Conservation (phyloP, 2,329 filamentous ascomycete genomes). For the Ilyonectria mors-panacis region DNA sequence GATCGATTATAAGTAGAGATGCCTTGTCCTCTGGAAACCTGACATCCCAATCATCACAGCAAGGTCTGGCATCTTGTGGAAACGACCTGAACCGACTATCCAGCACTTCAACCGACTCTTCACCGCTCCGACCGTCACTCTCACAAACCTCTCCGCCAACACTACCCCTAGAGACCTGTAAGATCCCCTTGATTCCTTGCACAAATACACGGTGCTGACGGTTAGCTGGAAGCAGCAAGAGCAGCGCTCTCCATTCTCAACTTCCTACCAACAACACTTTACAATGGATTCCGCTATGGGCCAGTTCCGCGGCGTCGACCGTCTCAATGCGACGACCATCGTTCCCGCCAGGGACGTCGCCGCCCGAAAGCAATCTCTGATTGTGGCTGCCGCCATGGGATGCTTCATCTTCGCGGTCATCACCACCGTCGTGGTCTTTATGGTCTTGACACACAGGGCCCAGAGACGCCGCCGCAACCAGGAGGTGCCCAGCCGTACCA, state of each 20-base stretch:
- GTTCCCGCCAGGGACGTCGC: background rate
- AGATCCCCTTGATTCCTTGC: background rate
- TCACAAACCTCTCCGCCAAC: background rate
- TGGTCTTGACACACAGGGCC: background rate
- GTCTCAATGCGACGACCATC: background rate
- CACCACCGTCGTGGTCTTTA: background rate
- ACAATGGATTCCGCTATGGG: background rate
- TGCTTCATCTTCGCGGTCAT: background rate
- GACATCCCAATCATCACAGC: background rate
- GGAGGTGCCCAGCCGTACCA: background rate
- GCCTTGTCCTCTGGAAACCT: too few species aligned
- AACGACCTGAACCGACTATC: background rate
- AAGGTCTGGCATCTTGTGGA: background rate
- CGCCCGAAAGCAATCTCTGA: background rate
- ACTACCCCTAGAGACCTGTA: background rate
- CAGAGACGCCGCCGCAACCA: background rate
- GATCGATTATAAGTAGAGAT: background rate
- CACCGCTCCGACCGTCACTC: background rate
- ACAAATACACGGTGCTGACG: background rate
- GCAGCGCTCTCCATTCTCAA: background rate
- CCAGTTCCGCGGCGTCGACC: background rate
- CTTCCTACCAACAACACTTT: background rate
- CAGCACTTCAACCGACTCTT: background rate
- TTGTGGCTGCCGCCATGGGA: background rate
- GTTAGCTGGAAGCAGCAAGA: too few species aligned